Base-by-base conservation (phyloP, 2,329 filamentous ascomycete species). In the Chaetomium strumarium region DNA sequence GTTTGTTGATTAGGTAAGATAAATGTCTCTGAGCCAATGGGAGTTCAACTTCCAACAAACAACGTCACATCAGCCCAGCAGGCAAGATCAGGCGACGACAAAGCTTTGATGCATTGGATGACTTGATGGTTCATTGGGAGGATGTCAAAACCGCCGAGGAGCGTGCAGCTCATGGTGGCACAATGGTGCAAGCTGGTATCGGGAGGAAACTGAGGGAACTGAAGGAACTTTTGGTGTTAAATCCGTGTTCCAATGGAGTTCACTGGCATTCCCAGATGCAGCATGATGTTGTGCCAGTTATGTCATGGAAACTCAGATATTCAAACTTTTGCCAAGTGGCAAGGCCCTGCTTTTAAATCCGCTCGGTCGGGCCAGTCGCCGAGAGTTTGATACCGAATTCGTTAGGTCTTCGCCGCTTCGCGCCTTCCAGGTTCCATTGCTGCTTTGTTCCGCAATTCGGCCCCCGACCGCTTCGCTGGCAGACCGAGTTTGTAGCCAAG, bases 291-390 rank as follows among this genome's bases (percentile, higher is more conserved):
- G 59, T 59, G 55, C 40, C 51, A 24, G 24, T 24, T 24, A 51
- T 64, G 62, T 62, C 60, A 62, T 59, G 55, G 51, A 60, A 63
- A 60, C 46, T 62, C 57, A 60, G 54, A 50, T 47, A 47, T 56
- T 16, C 24, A 37, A 8, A 13, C 33, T 20, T 56, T 57, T 12
- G 49, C 46, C 36, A 40, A 39, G 54, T 55, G 53, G 55, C 55
- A 58, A 57, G 40, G 47, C 43, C 31, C 49, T 43, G 39, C 12
- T n/a, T 53, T 33, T 42, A 38, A 29, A 44, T 16, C 19, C n/a
- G 16, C 44, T 20, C 44, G 19, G 20, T 46, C 38, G 33, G 45
- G 11, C 45, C 24, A 43, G 47, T 44, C 34, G 37, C 7, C 34
- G 13, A 24, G 52, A 41, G 36, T 49, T 44, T 45, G 51, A 44